These are phyloP conservation scores for Podaxis sp. DNA, from an alignment of 768 basidiomycete genomes.

Conservation along the genomic window DNA sequence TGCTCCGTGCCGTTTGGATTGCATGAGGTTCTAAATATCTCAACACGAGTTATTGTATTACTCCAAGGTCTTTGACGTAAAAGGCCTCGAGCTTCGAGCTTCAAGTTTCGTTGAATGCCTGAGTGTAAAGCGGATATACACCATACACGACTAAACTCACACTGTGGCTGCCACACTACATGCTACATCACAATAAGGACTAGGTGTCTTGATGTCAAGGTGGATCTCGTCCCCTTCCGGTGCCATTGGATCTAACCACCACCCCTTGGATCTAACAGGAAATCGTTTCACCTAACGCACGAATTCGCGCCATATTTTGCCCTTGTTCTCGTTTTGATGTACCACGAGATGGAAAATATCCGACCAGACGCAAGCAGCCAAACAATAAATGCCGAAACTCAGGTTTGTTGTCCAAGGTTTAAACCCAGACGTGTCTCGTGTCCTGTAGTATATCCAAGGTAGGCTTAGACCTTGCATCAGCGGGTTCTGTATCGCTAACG, in stretches of 20 bases:
- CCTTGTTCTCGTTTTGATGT: not conserved
- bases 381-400: not conserved
- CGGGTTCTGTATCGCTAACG: constrained; percentile 1
- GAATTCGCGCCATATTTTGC: not conserved
- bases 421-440: constrained; percentile 8
- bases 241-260: not conserved
- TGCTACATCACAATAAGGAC: not conserved
- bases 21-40: not conserved
- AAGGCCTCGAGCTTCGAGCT: not conserved
- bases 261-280: not conserved
- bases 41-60: not conserved
- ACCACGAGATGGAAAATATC: not conserved
- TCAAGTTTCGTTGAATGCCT: not conserved
- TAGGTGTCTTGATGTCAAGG: not conserved
- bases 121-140: not conserved
- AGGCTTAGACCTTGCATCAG: not conserved
- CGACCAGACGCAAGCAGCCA: not conserved
- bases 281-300: not conserved
- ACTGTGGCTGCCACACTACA: not conserved
- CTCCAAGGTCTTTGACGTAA: not conserved
- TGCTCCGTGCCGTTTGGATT: not conserved
- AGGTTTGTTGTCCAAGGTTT: not conserved
- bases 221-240: not conserved
- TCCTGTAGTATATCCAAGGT: not conserved
- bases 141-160: not conserved